Evolutionary conservation across 176 grass and related monocot genomes (phyloP), one percentile per base, ranked within the genome.

Genomic region (Cenchrus purpureus): DNA sequence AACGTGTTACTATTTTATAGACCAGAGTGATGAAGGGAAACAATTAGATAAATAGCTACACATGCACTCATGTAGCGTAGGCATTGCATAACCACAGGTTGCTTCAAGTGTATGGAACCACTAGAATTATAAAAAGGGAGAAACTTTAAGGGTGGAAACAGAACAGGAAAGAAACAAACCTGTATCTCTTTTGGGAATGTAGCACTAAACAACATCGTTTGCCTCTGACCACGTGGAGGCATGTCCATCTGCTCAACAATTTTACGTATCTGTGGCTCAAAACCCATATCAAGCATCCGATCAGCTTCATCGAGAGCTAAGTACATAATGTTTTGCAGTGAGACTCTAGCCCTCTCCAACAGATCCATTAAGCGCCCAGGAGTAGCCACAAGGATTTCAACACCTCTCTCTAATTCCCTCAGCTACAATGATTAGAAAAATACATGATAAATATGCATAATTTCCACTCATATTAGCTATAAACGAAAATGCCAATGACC

Each of bases 261-360:
- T 59, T 94, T 98, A 65, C 97, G 86, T 63, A 98, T 98, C 59
- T 98, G 97, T 87, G 97, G 97, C 81, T 98, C 97, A n/a, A 98
- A 98, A 48, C 97, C 97, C 97, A 98, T 98, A 83, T 98, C 97
- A 49, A 98, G 91, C 97, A 98, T 98, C 45, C 97, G 88, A 89
- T 98, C 93, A 59, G 97, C 97, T 89, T 98, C 97, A 87, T 98
- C 97, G 40, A 98, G 91, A 64, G 97, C 91, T 48, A 98, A 87
- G 79, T 86, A 95, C 64, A 42, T 89, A 66, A 98, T 92, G 86
- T 82, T 82, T 78, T 95, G 91, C 32, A 98, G 90, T 80, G 97
- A 98, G 57, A 98, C 93, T 72, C 97, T 89, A 74, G 97, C 97
- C 67, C 93, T 91, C 88, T 98, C 97, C 73, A 98, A 77, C 57